Conservation (phyloP, 805 yeast species). For the Limtongia smithiae region DNA sequence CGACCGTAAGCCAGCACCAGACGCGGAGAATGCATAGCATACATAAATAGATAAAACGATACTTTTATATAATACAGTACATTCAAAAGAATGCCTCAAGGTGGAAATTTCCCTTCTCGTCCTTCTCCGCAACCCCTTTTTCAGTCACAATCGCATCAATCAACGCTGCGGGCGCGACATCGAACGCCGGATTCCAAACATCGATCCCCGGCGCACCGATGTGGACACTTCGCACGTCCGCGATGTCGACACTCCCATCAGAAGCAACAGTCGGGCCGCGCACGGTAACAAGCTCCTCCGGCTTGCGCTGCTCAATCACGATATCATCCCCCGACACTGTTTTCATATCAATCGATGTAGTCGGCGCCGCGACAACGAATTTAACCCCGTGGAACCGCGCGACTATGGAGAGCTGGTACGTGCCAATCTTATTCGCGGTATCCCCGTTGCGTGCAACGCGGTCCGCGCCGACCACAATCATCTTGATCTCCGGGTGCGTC, state of each 20-base stretch:
- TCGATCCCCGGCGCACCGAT: conserved; percentile 79
- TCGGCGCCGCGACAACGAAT: conserved; percentile 94
- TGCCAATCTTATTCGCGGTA: conserved; percentile 94
- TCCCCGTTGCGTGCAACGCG: conserved; percentile 92
- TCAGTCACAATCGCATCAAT: conserved; percentile 92
- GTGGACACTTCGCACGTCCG: conserved; percentile 51
- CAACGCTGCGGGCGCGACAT: conserved; percentile 77
- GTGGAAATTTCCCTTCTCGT: conserved; percentile 49
- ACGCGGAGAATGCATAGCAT: not conserved
- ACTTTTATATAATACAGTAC: no score
- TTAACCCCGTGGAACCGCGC: conserved; percentile 67
- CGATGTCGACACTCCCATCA: conserved; percentile 31
- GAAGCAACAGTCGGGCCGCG: conserved; percentile 59
- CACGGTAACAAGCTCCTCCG: conserved; percentile 70
- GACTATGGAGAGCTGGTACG: conserved; percentile 77
- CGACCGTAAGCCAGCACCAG: not conserved
- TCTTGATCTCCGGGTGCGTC: conserved; percentile 64
- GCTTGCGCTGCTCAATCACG: conserved; percentile 82
- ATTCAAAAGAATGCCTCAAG: conserved; percentile 33
- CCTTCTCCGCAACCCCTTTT: conserved; percentile 54
- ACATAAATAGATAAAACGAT: not conserved
- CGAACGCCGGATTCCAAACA: conserved; percentile 97
- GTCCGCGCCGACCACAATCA: conserved; percentile 92
- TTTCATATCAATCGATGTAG: conserved; percentile 75
- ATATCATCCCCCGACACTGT: conserved; percentile 70